Percentiles rank a stretch among this genome's conserved stretches.
Evolutionary conservation across 2,329 filamentous ascomycete species (phyloP).

Genomic region (Ciborinia camelliae): DNA sequence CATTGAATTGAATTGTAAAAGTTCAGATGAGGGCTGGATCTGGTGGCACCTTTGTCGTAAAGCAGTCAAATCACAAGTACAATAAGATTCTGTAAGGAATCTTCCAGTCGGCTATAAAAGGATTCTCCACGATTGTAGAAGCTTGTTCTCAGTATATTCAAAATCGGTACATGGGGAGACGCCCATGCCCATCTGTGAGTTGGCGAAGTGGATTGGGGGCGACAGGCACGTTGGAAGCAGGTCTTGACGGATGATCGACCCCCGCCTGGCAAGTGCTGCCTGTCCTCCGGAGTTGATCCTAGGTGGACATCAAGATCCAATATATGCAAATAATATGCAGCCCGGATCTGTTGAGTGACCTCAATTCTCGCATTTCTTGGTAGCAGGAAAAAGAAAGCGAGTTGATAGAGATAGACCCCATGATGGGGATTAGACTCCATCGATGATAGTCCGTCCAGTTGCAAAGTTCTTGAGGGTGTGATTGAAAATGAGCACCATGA

Average conservation of each 20-base stretch:
- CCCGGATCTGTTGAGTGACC: conserved; percentile 25
- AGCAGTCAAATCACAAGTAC: conserved; percentile 8
- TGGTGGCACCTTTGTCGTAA: conserved; percentile 20
- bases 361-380: conserved; percentile 16
- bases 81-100: not conserved
- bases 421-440: conserved; percentile 1
- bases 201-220: conserved; percentile 5
- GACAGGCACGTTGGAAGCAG: conserved; percentile 20
- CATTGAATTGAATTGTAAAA: not conserved
- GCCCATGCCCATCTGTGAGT: conserved; percentile 1
- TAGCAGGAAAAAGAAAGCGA: conserved; percentile 3
- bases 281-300: conserved; percentile 23
- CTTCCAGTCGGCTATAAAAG: not conserved
- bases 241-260: conserved; percentile 31
- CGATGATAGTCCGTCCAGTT: not conserved
- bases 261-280: conserved; percentile 25
- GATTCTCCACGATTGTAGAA: not conserved
- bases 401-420: conserved; percentile 1
- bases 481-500: conserved; percentile 9
- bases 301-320: conserved; percentile 32
- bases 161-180: conserved; percentile 3
- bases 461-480: conserved; percentile 1
- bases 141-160: not conserved
- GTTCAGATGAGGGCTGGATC: conserved; percentile 22
- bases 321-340: conserved; percentile 32